These are phyloP conservation scores for Tylopilus felleus DNA, from an alignment of 768 basidiomycete species.

Conservation along the genomic window DNA sequence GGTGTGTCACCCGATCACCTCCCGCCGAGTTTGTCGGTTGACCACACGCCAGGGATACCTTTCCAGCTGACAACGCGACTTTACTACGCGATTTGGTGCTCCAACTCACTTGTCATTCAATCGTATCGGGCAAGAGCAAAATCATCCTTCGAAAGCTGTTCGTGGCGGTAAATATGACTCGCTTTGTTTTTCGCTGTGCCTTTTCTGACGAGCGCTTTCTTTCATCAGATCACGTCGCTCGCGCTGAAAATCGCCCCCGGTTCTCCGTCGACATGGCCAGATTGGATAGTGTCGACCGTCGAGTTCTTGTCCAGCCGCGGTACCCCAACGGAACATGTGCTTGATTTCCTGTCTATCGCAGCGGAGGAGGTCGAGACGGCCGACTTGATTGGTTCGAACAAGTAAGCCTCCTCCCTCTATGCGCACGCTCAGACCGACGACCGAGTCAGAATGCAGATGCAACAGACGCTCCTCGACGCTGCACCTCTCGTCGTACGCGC, in stretches of 20 bases:
- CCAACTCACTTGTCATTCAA: constrained; percentile 64
- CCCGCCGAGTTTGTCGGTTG: background rate
- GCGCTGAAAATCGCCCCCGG: constrained; percentile 68
- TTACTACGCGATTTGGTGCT: constrained; percentile 65
- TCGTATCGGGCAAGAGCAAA: constrained; percentile 54
- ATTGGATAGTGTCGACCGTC: constrained; percentile 70
- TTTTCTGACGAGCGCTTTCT: constrained; percentile 8
- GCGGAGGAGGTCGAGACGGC: constrained; percentile 79
- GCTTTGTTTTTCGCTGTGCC: background rate
- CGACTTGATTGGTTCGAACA: constrained; percentile 69
- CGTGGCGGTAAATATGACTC: constrained; percentile 57
- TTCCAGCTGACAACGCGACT: constrained; percentile 59
- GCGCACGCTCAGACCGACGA: constrained; percentile 4
- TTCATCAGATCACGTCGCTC: constrained; percentile 67
- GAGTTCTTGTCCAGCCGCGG: constrained; percentile 58
- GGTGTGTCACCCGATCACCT: constrained; percentile 45
- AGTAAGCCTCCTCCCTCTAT: constrained; percentile 42
- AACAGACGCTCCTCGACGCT: constrained; percentile 63
- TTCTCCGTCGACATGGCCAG: constrained; percentile 61
- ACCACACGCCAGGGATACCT: constrained; percentile 56
- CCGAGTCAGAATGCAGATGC: constrained; percentile 52
- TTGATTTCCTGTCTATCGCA: constrained; percentile 78
- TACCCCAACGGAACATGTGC: constrained; percentile 54
- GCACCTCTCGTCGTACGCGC: constrained; percentile 69
- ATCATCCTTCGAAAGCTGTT: constrained; percentile 85